Conservation (phyloP, 108 stramenopile genomes). For the Craspedostauros australis region DNA sequence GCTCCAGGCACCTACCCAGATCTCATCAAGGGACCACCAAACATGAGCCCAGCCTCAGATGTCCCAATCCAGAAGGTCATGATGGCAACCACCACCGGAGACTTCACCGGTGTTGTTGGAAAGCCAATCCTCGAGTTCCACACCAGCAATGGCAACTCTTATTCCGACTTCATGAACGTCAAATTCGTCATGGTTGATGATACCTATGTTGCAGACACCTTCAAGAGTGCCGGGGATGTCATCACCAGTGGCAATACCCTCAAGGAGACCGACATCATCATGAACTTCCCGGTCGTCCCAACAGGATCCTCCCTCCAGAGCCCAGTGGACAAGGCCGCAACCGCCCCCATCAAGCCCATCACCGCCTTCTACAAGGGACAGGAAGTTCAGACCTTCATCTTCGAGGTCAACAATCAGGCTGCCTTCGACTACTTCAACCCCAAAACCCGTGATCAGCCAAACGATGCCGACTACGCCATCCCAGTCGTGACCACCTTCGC, state of each 20-base stretch:
- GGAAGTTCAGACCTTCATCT: slow-evolving; percentile 15
- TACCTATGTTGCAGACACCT: slow-evolving; percentile 9
- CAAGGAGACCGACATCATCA: slow-evolving; percentile 8
- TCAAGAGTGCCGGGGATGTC: slow-evolving; percentile 9
- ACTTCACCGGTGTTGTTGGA: slow-evolving; percentile 17
- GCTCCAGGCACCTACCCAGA: slow-evolving; percentile 18
- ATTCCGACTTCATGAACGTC: slow-evolving; percentile 20
- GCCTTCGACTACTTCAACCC: slow-evolving; percentile 11
- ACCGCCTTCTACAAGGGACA: slow-evolving; percentile 9
- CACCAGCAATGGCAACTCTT: slow-evolving; percentile 5
- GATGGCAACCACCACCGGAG: slow-evolving; percentile 12
- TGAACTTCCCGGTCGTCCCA: slow-evolving; percentile 24
- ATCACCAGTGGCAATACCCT: neutral
- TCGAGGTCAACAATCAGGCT: slow-evolving; percentile 12
- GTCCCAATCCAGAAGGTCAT: slow-evolving; percentile 17
- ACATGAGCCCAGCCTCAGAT: neutral
- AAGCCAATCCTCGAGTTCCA: slow-evolving; percentile 22
- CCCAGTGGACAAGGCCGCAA: neutral
- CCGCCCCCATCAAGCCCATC: slow-evolving; percentile 19
- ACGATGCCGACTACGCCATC: slow-evolving; percentile 7
- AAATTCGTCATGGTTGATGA: slow-evolving; percentile 10
- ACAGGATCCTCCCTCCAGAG: slow-evolving; percentile 14
- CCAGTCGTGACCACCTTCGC: slow-evolving; percentile 7
- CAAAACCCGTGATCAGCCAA: neutral
- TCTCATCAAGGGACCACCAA: slow-evolving; percentile 8